A percentile compares a stretch with the other conserved stretches of the same genome.
Conservation (phyloP, 257 asterid genomes). For the Salvia hispanica region DNA sequence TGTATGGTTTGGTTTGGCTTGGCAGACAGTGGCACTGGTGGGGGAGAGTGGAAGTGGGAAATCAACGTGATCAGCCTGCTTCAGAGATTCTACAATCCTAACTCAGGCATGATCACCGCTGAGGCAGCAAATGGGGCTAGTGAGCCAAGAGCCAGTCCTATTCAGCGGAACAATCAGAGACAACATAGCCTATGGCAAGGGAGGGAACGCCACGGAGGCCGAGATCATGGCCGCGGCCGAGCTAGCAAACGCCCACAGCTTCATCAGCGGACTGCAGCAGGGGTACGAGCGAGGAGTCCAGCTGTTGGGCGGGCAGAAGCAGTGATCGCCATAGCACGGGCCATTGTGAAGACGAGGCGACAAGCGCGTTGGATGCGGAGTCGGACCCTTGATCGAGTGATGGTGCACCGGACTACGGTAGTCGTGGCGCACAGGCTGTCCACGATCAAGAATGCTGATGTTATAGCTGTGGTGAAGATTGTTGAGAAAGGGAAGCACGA, state of each 20-base stretch:
- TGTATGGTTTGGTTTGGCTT: too few relatives aligned
- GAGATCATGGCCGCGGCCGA: constrained; percentile 64
- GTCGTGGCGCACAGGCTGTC: constrained; percentile 75
- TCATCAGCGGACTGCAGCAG: constrained; percentile 63
- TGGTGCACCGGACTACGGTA: too few relatives aligned
- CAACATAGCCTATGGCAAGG: constrained; percentile 71
- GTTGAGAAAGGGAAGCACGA: constrained; percentile 71
- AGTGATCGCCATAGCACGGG: too few relatives aligned
- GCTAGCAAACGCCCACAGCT: too few relatives aligned
- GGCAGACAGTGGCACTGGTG: constrained; percentile 66
- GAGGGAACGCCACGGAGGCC: constrained; percentile 55
- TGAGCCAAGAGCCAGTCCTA: constrained; percentile 73
- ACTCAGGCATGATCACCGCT: constrained; percentile 58
- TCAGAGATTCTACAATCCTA: constrained; percentile 63
- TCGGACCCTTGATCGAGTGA: too few relatives aligned
- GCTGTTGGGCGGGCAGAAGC: too few relatives aligned
- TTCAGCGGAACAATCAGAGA: constrained; percentile 64
- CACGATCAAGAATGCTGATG: constrained; percentile 61
- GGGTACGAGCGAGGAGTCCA: too few relatives aligned
- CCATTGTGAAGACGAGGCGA: too few relatives aligned
- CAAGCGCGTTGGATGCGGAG: constrained; percentile 75
- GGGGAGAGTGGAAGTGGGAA: constrained; percentile 89
- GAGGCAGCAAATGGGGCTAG: constrained; percentile 77
- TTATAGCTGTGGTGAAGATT: constrained; percentile 57
- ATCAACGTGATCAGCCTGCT: constrained; percentile 56